A percentile compares a stretch with the other conserved stretches of the same genome.
Conservation (phyloP, 352 stramenopile genomes). For the Phytopythium oedochilum region DNA sequence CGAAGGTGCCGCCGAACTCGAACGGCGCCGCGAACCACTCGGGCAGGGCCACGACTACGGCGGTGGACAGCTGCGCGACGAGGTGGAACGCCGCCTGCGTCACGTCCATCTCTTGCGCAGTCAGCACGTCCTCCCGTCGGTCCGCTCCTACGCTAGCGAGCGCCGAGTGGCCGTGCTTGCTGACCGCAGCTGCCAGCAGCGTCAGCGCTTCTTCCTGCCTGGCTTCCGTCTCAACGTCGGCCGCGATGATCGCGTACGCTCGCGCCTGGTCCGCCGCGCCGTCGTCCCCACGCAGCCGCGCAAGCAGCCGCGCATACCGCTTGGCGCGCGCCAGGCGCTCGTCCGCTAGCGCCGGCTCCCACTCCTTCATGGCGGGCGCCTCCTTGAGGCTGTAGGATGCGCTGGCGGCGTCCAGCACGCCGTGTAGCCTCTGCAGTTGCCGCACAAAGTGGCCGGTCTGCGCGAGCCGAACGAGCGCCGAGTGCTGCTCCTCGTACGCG, state of each 20-base stretch:
- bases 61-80: not conserved
- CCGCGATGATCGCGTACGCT: not conserved
- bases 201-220: slow-evolving; percentile 1
- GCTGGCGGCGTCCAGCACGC: not conserved
- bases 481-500: not conserved
- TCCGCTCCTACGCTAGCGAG: not conserved
- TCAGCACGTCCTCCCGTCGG: not conserved
- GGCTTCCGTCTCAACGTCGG: not conserved
- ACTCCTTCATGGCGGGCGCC: not conserved
- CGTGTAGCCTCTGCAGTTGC: not conserved
- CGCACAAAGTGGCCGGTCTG: slow-evolving; percentile 1
- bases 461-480: not conserved
- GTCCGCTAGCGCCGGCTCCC: not conserved
- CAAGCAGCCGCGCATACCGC: not conserved
- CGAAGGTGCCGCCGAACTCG: slow-evolving; percentile 2
- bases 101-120: not conserved
- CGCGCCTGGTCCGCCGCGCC: not conserved
- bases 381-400: not conserved
- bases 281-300: not conserved
- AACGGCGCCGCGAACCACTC: slow-evolving; percentile 2
- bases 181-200: not conserved
- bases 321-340: not conserved
- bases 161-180: not conserved
- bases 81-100: not conserved
- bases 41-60: not conserved